A percentile compares a stretch with the other conserved stretches of the same genome.
Conservation (phyloP, 192 early-diverging fungal species). For the Oehlia diaphana region DNA sequence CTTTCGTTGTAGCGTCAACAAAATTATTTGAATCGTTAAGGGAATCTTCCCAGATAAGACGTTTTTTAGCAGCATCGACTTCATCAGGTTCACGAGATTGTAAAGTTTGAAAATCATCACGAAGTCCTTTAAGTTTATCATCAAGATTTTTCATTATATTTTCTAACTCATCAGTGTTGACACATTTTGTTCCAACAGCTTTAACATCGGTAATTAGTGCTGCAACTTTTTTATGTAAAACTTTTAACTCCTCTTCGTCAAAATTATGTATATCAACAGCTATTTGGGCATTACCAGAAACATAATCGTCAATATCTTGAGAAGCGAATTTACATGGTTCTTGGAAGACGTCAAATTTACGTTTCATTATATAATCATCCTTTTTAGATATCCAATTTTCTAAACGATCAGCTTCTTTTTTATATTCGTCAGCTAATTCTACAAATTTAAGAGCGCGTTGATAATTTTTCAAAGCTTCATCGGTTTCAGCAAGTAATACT, state of each 20-base stretch:
- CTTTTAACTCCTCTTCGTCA: slow-evolving; percentile 30
- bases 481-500: neutral
- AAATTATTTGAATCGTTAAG: slow-evolving; percentile 6
- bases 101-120: neutral
- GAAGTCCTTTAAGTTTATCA: slow-evolving; percentile 2
- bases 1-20: neutral
- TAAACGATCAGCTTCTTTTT: slow-evolving; percentile 27
- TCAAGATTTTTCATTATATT: slow-evolving; percentile 12
- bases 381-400: slow-evolving; percentile 23
- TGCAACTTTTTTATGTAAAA: slow-evolving; percentile 25
- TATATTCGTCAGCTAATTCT: slow-evolving; percentile 22
- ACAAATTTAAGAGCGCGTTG: slow-evolving; percentile 14
- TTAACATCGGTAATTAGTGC: slow-evolving; percentile 19
- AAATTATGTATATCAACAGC: slow-evolving; percentile 30
- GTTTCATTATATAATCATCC: slow-evolving; percentile 27
- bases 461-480: slow-evolving; percentile 27
- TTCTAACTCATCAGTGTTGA: slow-evolving; percentile 30
- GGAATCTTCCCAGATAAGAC: slow-evolving; percentile 16
- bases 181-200: slow-evolving; percentile 23
- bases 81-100: slow-evolving; percentile 11
- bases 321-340: slow-evolving; percentile 22
- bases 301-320: slow-evolving; percentile 28
- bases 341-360: slow-evolving; percentile 25
- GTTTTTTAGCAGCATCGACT: slow-evolving; percentile 20
- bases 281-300: slow-evolving; percentile 18